phyloP scores from a whole-genome alignment of 306 rosid genomes.

The Comarum palustre region DNA sequence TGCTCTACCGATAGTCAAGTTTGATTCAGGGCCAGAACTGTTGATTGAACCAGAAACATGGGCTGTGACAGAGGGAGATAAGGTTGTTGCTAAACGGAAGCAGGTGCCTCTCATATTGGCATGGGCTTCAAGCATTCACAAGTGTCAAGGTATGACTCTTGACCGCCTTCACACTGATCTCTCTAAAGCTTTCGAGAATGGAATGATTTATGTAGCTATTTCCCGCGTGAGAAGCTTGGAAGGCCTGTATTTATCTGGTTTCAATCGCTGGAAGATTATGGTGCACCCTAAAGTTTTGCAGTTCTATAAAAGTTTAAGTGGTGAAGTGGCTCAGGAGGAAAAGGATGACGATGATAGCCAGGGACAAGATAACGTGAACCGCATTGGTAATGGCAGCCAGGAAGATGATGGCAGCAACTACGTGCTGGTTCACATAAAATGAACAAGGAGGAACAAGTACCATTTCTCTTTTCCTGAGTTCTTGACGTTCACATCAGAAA shows the following conservation, averaged over 20 bases:
- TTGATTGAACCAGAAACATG: conserved; percentile 35
- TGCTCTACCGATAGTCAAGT: conserved; percentile 40
- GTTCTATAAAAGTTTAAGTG: conserved; percentile 33
- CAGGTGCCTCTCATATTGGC: conserved; percentile 56
- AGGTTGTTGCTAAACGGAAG: conserved; percentile 39
- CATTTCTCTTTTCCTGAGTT: not conserved
- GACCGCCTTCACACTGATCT: conserved; percentile 41
- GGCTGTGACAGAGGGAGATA: conserved; percentile 34
- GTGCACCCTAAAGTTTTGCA: conserved; percentile 40
- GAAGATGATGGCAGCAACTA: conserved; percentile 4
- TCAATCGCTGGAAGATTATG: conserved; percentile 32
- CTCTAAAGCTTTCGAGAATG: conserved; percentile 40
- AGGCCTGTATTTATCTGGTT: conserved; percentile 46
- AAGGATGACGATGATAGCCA: conserved; percentile 14
- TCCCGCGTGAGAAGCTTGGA: conserved; percentile 47
- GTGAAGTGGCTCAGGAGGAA: conserved; percentile 6
- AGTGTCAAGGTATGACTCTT: conserved; percentile 62
- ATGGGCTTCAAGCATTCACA: conserved; percentile 59
- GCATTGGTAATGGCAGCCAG: not conserved
- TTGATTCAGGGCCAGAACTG: conserved; percentile 39
- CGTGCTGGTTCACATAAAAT: not conserved
- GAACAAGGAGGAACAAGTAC: not conserved
- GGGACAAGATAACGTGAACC: conserved; percentile 10
- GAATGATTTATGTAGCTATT: conserved; percentile 56
- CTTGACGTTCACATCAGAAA: not conserved